Evolutionary conservation across 345 rosid genomes (phyloP).

Genomic region (Ceriops tagal): DNA sequence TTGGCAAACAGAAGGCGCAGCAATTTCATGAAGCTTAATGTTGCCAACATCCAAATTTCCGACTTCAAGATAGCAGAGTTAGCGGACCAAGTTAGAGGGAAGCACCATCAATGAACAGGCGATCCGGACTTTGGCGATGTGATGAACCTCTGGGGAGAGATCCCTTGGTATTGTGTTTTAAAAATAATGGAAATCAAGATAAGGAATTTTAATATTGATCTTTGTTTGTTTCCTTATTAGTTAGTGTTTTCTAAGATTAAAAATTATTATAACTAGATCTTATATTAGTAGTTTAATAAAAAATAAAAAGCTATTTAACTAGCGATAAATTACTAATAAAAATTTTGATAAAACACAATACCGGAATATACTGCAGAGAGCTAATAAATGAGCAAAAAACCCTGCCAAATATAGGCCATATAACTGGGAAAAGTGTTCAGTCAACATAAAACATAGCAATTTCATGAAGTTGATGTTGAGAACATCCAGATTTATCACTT

Average conservation of each 20-base stretch:
- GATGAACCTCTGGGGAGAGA: too few relatives aligned
- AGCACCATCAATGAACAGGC: too few relatives aligned
- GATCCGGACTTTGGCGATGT: too few relatives aligned
- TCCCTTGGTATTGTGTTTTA: too few relatives aligned
- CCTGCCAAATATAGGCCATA: constrained; percentile 35
- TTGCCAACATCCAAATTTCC: constrained; percentile 41
- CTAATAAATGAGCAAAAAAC: constrained; percentile 24
- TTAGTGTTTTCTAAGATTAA: too few relatives aligned
- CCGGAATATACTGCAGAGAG: constrained; percentile 26
- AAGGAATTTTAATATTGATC: too few relatives aligned
- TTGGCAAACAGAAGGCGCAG: constrained; percentile 29
- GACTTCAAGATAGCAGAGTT: constrained; percentile 27
- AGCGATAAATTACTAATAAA: too few relatives aligned
- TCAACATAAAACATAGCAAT: constrained; percentile 30
- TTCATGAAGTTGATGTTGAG: constrained; percentile 37
- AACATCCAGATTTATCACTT: constrained; percentile 44
- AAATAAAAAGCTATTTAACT: too few relatives aligned
- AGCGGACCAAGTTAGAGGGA: background rate
- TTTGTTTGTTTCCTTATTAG: too few relatives aligned
- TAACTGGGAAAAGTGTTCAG: constrained; percentile 40
- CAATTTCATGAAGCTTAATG: constrained; percentile 39
- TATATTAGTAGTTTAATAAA: too few relatives aligned
- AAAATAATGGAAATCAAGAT: background rate
- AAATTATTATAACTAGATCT: too few relatives aligned
- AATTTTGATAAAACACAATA: too few relatives aligned